A percentile compares a stretch with the other conserved stretches of the same genome.
Conservation (phyloP, 805 yeast genomes). For the Candida koratica region DNA sequence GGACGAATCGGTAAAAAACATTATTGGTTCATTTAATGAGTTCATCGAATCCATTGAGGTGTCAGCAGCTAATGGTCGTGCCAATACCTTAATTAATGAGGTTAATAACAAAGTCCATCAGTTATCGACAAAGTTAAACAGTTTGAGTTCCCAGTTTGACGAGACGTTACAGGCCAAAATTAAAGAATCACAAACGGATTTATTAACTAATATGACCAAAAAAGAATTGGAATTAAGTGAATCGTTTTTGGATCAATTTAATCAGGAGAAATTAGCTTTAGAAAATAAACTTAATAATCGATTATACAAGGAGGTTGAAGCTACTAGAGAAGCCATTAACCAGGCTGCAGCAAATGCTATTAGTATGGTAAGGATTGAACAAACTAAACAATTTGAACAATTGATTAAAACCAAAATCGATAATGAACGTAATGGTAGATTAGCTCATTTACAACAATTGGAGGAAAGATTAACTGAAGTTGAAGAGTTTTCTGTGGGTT, state of each 20-base stretch:
- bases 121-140: constrained; percentile 30
- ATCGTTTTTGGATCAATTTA: constrained; percentile 57
- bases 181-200: constrained; percentile 36
- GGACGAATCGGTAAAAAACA: constrained; percentile 32
- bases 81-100: constrained; percentile 26
- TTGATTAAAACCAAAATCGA: constrained; percentile 30
- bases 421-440: constrained; percentile 66
- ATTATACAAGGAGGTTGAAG: constrained; percentile 60
- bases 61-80: constrained; percentile 21
- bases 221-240: constrained; percentile 57
- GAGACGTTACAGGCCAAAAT: constrained; percentile 33
- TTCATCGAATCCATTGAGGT: constrained; percentile 33
- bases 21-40: constrained; percentile 37
- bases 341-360: constrained; percentile 74
- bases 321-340: constrained; percentile 59
- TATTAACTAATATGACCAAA: constrained; percentile 36
- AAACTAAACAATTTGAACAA: constrained; percentile 49
- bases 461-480: constrained; percentile 51
- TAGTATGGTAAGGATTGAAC: constrained; percentile 60
- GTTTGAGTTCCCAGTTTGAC: constrained; percentile 33
- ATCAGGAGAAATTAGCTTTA: constrained; percentile 55
- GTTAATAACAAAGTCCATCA: constrained; percentile 31
- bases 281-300: constrained; percentile 56
- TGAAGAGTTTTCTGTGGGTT: constrained; percentile 48
- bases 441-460: constrained; percentile 63